Base-by-base conservation (phyloP, 306 rosid genomes). In the Psophocarpus tetragonolobus region DNA sequence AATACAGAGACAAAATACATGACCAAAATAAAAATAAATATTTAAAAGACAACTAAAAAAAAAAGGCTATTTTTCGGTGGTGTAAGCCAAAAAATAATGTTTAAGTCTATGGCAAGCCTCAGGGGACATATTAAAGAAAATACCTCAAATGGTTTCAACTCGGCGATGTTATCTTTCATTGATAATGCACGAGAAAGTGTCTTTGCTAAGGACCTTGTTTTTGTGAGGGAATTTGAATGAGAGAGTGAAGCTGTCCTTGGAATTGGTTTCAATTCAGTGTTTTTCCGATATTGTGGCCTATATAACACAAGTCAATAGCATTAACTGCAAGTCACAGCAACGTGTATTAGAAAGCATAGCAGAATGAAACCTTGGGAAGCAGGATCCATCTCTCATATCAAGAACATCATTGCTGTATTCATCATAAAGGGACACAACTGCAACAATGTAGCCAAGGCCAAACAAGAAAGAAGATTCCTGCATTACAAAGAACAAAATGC, bases 401-500 rank as follows among this genome's bases (percentile, higher is more conserved):
- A 95, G 94, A 80, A 88, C 39, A 77, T 95, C 99, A 71, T 91
- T 95, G 80, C 96, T 89, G 77, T 95, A 91, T 82, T 95, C 99
- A 71, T 95, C 99, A 71, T 92, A 95, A 38, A 89, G 84, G 54
- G 97, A 82, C 75, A 95, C 71, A 47, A 89, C 85, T 11, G 99
- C 91, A 68, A 91, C 73, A 48, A 91, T 85, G 81, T 79, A 92
- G 66, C 85, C 66, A 44, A 95, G 91, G 53, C 97, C 99, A 4
- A 73, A 81, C 81, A 88, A 75, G 65, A 95, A 45, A 17, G 97
- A 94, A 30, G 93, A 88, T 61, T 95, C 99, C 97, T 95, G 89
- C 53, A 83, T 73, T 68, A 79, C 79, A 79, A 80, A 74, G 76
- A 67, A 76, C 56, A 77, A 18, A 21, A 42, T 20, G 76, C 80